Conservation (phyloP, 805 yeast genomes). For the Priceomyces medius region DNA sequence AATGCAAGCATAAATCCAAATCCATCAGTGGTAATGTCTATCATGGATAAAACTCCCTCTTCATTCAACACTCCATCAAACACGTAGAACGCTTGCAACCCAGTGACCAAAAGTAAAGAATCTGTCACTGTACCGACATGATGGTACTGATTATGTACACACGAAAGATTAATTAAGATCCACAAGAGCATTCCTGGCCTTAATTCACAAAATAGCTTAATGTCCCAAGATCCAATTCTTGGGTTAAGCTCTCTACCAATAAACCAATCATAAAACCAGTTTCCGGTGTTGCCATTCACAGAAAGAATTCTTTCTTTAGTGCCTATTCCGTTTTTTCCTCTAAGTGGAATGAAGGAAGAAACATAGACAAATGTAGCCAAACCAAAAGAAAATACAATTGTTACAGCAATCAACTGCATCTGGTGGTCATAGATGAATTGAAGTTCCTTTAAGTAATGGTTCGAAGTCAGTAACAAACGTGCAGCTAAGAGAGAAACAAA, state of each 20-base stretch:
- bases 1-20: constrained; percentile 95
- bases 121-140: constrained; percentile 59
- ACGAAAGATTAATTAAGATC: constrained; percentile 73
- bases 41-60: constrained; percentile 87
- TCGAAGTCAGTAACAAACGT: constrained; percentile 49
- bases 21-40: constrained; percentile 95
- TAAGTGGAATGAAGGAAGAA: constrained; percentile 62
- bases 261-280: constrained; percentile 83
- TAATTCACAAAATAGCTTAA: constrained; percentile 88
- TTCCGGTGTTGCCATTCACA: constrained; percentile 81
- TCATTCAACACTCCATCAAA: constrained; percentile 92
- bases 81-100: constrained; percentile 77
- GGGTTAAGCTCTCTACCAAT: constrained; percentile 97
- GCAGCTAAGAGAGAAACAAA: constrained; percentile 41
- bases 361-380: constrained; percentile 67
- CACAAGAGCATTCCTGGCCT: constrained; percentile 92
- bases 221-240: constrained; percentile 78
- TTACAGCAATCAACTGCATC: constrained; percentile 59
- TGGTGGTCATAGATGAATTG: constrained; percentile 70
- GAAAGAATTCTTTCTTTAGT: constrained; percentile 74
- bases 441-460: constrained; percentile 72
- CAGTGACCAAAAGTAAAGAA: constrained; percentile 66
- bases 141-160: constrained; percentile 78
- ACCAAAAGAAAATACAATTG: constrained; percentile 61
- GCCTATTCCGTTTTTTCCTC: constrained; percentile 48